Base-by-base conservation (phyloP, 106 monocot species). In the Posidonia australis region DNA sequence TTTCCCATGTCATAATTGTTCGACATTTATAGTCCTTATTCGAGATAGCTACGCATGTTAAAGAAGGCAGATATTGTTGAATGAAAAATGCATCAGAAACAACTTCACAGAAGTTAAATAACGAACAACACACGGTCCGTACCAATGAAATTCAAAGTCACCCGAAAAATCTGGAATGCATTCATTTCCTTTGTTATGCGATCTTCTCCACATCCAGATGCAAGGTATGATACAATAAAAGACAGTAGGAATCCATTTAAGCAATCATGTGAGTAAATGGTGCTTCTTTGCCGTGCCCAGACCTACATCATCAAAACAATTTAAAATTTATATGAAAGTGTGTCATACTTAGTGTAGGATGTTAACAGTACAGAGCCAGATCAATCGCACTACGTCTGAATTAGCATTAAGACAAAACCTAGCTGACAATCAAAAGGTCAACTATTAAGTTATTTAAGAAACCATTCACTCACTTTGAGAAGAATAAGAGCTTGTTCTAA, bases 261-360 rank as follows among this genome's bases (percentile, higher is more conserved):
- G 70, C 98, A 87, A 70, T 87, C 87, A 79, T 90, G 81, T 23
- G 73, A 56, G 53, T 77, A 80, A 26, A 98, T 79, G 14, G 90
- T 87, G 52, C 78, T 79, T 76, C 98, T 91, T 51, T 98, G 78
- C 13, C 90, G 80, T 67, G 84, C 87, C 90, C 98, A 98, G 47
- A 90, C 77, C 94, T 96, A 54, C 66, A 83, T 17, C 20, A 42
- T 13, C 57, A 57, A 57, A 57, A 52, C 48, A 59, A 36, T 17
- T 22, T 17, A 48, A 58, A 2, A 66, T 13, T 41, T 51, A 44
- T 16, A 51, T 52, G 41, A 28, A 60, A 20, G 29, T 61, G 49
- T 11, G 26, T 31, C 66, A 63, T 62, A 5, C 0, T 47, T 6
- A 41, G 28, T 19, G 22, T 58, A 58, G 27, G 29, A 58, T 58